Conservation (phyloP, 108 stramenopile species). For the Bacterosira constricta region DNA sequence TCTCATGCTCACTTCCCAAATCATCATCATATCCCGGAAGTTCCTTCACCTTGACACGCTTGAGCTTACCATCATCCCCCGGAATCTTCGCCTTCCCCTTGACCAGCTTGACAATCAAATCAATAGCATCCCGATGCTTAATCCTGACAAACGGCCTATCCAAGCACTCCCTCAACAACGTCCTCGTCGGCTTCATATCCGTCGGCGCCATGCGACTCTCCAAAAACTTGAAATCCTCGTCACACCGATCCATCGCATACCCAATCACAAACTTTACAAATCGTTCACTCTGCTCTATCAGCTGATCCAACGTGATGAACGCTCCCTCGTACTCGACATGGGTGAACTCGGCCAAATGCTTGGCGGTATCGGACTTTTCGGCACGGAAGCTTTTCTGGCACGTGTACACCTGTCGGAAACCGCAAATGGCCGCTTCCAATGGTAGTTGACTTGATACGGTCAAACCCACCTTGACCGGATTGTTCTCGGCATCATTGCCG, state of each 20-base stretch:
- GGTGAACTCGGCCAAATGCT: conserved; percentile 95
- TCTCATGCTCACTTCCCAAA: conserved; percentile 93
- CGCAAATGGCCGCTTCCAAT: conserved; percentile 92
- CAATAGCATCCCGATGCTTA: conserved; percentile 68
- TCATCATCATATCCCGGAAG: conserved; percentile 78
- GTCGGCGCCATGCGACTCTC: conserved; percentile 71
- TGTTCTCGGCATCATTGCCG: conserved; percentile 50
- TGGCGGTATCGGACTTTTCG: conserved; percentile 93
- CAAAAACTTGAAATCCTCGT: conserved; percentile 88
- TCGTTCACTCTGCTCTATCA: conserved; percentile 92
- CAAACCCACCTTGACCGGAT: conserved; percentile 64
- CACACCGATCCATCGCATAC: conserved; percentile 88
- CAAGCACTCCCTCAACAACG: conserved; percentile 48
- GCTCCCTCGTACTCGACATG: conserved; percentile 95
- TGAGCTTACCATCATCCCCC: conserved; percentile 63
- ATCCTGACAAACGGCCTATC: conserved; percentile 67
- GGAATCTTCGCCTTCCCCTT: conserved; percentile 61
- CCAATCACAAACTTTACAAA: conserved; percentile 91
- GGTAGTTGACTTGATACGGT: conserved; percentile 95
- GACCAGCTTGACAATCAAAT: conserved; percentile 56
- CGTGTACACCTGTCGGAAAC: conserved; percentile 93
- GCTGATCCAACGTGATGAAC: conserved; percentile 81
- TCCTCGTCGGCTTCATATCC: conserved; percentile 55
- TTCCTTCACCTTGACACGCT: conserved; percentile 66
- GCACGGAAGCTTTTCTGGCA: conserved; percentile 95